A percentile compares a stretch with the other conserved stretches of the same genome.
These are phyloP conservation scores for Gaultheria prostrata DNA, from an alignment of 148 eudicot genomes.

Conservation along the genomic window DNA sequence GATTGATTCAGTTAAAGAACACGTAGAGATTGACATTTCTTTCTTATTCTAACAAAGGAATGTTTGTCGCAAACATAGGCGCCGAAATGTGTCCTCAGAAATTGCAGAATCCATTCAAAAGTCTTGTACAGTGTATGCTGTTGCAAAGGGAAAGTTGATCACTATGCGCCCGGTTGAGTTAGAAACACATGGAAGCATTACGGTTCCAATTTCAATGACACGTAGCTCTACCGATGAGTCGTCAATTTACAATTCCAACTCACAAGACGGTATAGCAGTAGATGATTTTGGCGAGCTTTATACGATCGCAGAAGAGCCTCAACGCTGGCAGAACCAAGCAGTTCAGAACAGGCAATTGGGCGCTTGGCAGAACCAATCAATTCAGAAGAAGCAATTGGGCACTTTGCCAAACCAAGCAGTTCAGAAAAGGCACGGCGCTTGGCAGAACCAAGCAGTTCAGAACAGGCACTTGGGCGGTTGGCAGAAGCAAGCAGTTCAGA, in stretches of 20 bases:
- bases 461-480: too few species aligned
- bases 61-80: conserved; percentile 32
- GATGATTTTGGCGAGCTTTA: not conserved
- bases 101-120: conserved; percentile 63
- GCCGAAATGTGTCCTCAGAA: conserved; percentile 49
- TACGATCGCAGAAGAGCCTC: not conserved
- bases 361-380: too few species aligned
- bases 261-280: conserved; percentile 33
- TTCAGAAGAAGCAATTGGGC: too few species aligned
- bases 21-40: not conserved
- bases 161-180: conserved; percentile 62
- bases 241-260: conserved; percentile 47
- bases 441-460: too few species aligned
- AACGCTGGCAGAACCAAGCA: too few species aligned
- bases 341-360: too few species aligned
- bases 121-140: conserved; percentile 79
- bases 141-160: conserved; percentile 75
- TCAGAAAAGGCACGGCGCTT: too few species aligned
- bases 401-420: too few species aligned
- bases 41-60: not conserved
- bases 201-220: conserved; percentile 28
- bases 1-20: not conserved
- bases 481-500: too few species aligned
- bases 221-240: conserved; percentile 49
- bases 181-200: conserved; percentile 29